Percentiles rank a stretch among this genome's conserved stretches.
Evolutionary conservation across 1,139 yeast species (phyloP).

Genomic region (Geotrichum fermentans): DNA sequence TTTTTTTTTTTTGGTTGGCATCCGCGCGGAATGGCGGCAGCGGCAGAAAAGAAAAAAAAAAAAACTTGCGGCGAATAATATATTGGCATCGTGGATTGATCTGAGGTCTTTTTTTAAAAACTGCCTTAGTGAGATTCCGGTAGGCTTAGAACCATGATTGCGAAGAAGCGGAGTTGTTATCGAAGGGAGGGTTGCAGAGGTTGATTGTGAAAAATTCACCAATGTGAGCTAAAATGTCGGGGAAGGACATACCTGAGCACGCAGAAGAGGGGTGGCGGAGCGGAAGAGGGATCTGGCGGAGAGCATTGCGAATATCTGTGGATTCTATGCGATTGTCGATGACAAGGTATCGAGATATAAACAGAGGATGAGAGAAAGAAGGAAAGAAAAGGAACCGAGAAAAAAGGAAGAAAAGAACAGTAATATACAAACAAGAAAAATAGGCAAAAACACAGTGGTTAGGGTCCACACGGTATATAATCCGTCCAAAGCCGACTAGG

Average conservation of each 20-base stretch:
- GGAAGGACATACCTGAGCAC: slow-evolving; percentile 21
- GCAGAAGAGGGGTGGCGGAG: slow-evolving; percentile 19
- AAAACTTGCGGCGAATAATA: no score
- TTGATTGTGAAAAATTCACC: slow-evolving; percentile 1
- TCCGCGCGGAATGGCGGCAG: background rate
- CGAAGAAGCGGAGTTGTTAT: no score
- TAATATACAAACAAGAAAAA: background rate
- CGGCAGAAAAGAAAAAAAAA: background rate
- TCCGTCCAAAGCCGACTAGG: slow-evolving; percentile 12
- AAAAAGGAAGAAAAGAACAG: slow-evolving; percentile 8
- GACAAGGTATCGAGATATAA: background rate
- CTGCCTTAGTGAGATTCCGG: no score
- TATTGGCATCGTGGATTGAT: no score
- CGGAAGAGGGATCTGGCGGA: slow-evolving; percentile 22
- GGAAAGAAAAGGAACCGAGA: slow-evolving; percentile 9
- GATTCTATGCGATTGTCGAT: background rate
- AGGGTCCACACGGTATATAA: background rate
- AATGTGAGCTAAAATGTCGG: no score
- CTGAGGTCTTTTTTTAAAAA: no score
- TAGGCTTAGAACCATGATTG: no score
- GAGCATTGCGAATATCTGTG: slow-evolving; percentile 16
- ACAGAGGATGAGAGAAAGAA: slow-evolving; percentile 1
- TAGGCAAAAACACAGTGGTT: background rate
- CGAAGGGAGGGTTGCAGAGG: no score
- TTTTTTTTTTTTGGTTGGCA: background rate